Evolutionary conservation across 805 yeast genomes (phyloP).

Genomic region (Starmerella potacharoeniae): DNA sequence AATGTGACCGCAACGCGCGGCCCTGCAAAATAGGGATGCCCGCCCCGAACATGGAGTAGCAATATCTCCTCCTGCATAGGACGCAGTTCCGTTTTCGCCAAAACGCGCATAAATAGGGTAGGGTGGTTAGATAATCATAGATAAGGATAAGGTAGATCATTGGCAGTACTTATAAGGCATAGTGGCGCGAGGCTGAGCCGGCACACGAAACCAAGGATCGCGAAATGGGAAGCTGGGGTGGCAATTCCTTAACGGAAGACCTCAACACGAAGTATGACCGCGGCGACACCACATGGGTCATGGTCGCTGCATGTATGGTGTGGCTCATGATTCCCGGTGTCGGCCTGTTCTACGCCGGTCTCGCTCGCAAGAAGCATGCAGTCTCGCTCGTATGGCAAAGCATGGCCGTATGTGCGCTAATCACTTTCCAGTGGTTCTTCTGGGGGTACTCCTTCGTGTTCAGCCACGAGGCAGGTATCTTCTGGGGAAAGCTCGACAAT

Average conservation of each 20-base stretch:
- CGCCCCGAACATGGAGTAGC: not conserved
- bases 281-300: slow-evolving; percentile 81
- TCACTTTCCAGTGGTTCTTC: slow-evolving; percentile 92
- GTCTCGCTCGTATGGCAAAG: slow-evolving; percentile 89
- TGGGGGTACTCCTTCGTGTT: slow-evolving; percentile 94
- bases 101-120: not conserved
- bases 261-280: slow-evolving; percentile 48
- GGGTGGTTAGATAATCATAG: not conserved
- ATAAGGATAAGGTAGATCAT: not conserved
- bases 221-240: slow-evolving; percentile 48
- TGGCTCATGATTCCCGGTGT: slow-evolving; percentile 97
- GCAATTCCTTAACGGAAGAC: slow-evolving; percentile 62
- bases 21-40: too few species aligned
- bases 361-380: slow-evolving; percentile 93
- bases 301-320: slow-evolving; percentile 64
- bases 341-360: slow-evolving; percentile 84
- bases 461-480: slow-evolving; percentile 53
- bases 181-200: not conserved
- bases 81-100: not conserved
- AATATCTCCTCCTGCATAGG: not conserved
- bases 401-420: slow-evolving; percentile 71
- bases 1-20: too few species aligned
- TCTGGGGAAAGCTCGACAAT: slow-evolving; percentile 71
- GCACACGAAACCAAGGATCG: slow-evolving; percentile 20
- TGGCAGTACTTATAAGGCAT: not conserved